Evolutionary conservation across 495 filamentous ascomycete genomes (phyloP).

Genomic region (Lophiotrema nucula): DNA sequence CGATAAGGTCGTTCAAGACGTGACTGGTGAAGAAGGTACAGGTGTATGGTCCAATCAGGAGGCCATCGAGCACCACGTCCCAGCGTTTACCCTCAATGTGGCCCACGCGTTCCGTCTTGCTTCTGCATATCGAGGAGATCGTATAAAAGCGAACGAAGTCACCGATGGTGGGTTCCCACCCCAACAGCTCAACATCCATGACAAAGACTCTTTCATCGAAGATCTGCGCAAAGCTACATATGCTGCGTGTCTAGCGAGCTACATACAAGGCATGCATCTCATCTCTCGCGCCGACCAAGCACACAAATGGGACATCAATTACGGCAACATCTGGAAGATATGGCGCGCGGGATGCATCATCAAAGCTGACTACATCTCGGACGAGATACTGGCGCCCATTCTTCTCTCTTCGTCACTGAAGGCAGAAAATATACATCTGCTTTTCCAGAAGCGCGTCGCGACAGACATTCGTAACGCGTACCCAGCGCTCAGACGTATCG

Average conservation of each 20-base stretch:
- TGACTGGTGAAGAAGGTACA: constrained; percentile 67
- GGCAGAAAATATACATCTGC: constrained; percentile 43
- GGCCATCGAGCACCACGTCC: constrained; percentile 60
- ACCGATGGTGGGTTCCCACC: constrained; percentile 23
- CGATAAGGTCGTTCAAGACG: constrained; percentile 76
- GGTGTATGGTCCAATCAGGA: constrained; percentile 65
- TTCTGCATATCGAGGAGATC: constrained; percentile 59
- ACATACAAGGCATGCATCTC: constrained; percentile 66
- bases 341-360: constrained; percentile 78
- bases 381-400: constrained; percentile 52
- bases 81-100: constrained; percentile 61
- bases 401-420: constrained; percentile 18
- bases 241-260: constrained; percentile 60
- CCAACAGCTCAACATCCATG: constrained; percentile 44
- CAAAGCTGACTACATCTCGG: constrained; percentile 63
- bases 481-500: constrained; percentile 55
- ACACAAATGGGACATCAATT: constrained; percentile 63
- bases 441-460: constrained; percentile 51
- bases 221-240: constrained; percentile 62
- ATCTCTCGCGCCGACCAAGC: constrained; percentile 61
- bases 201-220: constrained; percentile 56
- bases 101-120: constrained; percentile 67
- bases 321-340: constrained; percentile 60
- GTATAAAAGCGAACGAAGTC: constrained; percentile 43
- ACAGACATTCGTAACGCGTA: constrained; percentile 55